Evolutionary conservation across 805 yeast species (phyloP), one percentile per base, ranked within the genome.

Genomic region (Ogataea minuta): DNA sequence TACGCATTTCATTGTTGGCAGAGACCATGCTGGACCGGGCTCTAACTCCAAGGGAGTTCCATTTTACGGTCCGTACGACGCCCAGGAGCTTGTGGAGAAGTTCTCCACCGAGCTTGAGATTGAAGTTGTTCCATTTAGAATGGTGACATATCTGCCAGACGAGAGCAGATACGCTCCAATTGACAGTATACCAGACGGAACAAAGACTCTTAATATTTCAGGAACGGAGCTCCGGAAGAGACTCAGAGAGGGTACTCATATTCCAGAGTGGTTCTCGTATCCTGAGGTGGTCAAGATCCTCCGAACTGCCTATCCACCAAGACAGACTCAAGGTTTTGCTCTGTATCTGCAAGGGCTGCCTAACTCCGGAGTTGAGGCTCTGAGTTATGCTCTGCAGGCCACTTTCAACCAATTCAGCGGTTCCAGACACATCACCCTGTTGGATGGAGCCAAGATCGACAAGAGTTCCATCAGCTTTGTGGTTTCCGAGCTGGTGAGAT

Each of bases 11-110:
- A 90, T 90, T 58, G 96, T 90, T 34, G 98, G 98, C 45, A 84
- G 98, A 72, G 97, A 90, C 66, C 98, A 90, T 60, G 98, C 98
- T 37, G 97, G 97, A 45, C 97, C 98, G 14, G 98, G 97, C 48
- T 68, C 71, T 35, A 74, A 74, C 76, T 87, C 96, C 43, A 72
- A 82, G 59, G 97, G 97, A 47, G 89, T 77, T 37, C 96, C 91
- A 49, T 89, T 90, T 70, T 90, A 90, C 61, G 98, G 97, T 14
- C 96, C 98, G 10, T 91, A 90, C 61, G 98, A 90, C 61, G 97
- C 97, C 21, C 97, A 91, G 70, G 89, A 78, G 24, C 71, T 91
- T 41, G 95, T 90, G 47, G 88, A 81, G 45, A 67, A 79, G 50
- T 79, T 77, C 66, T 75, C 79, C 48, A 76, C 73, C 47, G 97